Percentiles rank a stretch among this genome's conserved stretches.
Evolutionary conservation across 2,329 filamentous ascomycete species (phyloP).

Genomic region (Botrytis medusae): DNA sequence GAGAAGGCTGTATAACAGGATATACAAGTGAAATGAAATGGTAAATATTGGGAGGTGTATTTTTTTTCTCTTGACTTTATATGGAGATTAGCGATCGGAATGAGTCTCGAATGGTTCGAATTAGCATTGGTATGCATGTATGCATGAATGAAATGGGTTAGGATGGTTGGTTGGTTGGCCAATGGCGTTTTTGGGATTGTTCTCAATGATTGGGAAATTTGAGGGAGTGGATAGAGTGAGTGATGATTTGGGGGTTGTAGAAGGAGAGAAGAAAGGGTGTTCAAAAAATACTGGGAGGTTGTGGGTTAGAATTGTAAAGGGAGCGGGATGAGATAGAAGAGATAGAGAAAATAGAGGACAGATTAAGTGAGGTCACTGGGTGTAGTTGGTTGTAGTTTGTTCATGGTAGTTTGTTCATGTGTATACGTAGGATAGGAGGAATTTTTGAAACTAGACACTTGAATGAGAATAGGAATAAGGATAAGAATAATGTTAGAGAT

Average conservation of each 20-base stretch:
- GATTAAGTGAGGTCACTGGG: not conserved
- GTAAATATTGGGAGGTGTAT: slow-evolving; percentile 13
- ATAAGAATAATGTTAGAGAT: not conserved
- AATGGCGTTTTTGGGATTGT: not conserved
- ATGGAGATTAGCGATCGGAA: slow-evolving; percentile 5
- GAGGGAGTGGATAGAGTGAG: not conserved
- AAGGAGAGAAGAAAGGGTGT: not conserved
- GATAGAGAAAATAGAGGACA: not conserved
- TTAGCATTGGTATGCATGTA: not conserved
- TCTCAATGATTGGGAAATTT: not conserved
- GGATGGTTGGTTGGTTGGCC: not conserved
- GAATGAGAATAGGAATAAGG: not conserved
- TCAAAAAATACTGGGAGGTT: too few species aligned
- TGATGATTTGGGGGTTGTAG: not conserved
- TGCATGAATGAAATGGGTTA: not conserved
- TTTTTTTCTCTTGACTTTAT: not conserved
- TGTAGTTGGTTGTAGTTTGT: not conserved
- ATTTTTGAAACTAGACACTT: not conserved
- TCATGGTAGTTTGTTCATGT: not conserved
- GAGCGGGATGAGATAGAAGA: not conserved
- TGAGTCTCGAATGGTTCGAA: not conserved
- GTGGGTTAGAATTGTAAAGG: too few species aligned
- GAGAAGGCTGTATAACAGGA: slow-evolving; percentile 1
- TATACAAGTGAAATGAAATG: slow-evolving; percentile 12
- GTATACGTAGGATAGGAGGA: not conserved